Base-by-base conservation (phyloP, 176 grass and related monocot genomes). In the Musa troglodytarum region DNA sequence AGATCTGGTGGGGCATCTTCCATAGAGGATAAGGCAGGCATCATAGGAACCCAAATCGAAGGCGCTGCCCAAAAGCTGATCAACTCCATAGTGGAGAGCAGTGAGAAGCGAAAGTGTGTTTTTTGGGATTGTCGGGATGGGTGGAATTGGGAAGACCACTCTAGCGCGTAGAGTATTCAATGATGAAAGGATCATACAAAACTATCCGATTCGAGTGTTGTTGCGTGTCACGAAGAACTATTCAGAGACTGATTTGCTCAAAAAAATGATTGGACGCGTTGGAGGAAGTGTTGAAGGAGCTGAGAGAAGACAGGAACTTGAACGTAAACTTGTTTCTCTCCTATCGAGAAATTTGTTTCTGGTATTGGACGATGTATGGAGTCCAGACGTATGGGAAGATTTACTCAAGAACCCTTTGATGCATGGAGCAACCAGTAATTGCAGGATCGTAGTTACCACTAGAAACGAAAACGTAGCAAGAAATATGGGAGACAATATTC, bases 131-230 rank as follows among this genome's bases (percentile, higher is more conserved):
- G 50, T 53, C 24, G 52, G 52, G 9, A 74, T 55, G 52, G 71
- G 71, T 17, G 52, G 52, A 9, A 55, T 54, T 0, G 71, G 52
- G 11, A 49, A 68, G 26, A 49, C 65, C 2, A 43, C 26, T 29
- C 14, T 29, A 11, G 65, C 65, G 3, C 24, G 28, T 0, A 68
- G n/a, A 43, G 17, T 15, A 78, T 96, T 65, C 23, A 22, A 65
- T 12, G 65, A 74, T 8, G 1, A 74, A 19, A 9, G 52, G 14
- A 74, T 74, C 2, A 10, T 55, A 55, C 2, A 56, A 0, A 11
- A 17, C 7, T 74, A 55, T 26, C n/a, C 71, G 2, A 74, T 55
- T 5, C 20, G 50, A 1, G 8, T 10, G 17, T 56, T 52, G 71
- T 14, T 53, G 2, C 20, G 49, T 56, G 52, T 55, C 3, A 28